Evolutionary conservation across 179 eudicot species (phyloP).

Genomic region (Silene noctiflora): DNA sequence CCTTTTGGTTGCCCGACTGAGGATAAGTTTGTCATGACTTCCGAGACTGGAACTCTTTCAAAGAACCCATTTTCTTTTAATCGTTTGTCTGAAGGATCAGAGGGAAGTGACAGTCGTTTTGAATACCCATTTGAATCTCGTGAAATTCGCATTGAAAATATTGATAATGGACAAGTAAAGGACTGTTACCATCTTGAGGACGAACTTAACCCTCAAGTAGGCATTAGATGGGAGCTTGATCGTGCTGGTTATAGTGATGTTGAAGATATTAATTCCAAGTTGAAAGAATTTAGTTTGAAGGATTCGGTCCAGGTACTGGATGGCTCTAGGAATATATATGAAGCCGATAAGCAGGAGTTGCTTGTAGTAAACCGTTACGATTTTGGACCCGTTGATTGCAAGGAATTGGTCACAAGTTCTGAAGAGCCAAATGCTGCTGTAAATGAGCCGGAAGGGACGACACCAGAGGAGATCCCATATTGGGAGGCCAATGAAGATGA

Average conservation of each 20-base stretch:
- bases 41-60: constrained; percentile 37
- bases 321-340: constrained; percentile 27
- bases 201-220: constrained; percentile 22
- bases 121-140: constrained; percentile 39
- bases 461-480: constrained; percentile 45
- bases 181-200: constrained; percentile 38
- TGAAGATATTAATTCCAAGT: constrained; percentile 24
- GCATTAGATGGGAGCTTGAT: constrained; percentile 27
- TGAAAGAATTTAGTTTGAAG: constrained; percentile 32
- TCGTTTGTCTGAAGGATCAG: constrained; percentile 38
- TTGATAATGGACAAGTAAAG: constrained; percentile 36
- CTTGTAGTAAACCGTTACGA: constrained; percentile 16
- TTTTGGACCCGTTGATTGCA: constrained; percentile 27
- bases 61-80: constrained; percentile 34
- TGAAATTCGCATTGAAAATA: constrained; percentile 28
- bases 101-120: constrained; percentile 25
- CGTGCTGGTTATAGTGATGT: constrained; percentile 23
- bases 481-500: constrained; percentile 55
- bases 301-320: constrained; percentile 20
- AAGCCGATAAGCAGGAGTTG: constrained; percentile 35
- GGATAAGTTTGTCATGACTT: constrained; percentile 79
- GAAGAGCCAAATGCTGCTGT: constrained; percentile 33
- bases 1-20: constrained; percentile 62
- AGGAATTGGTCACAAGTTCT: constrained; percentile 27
- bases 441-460: constrained; percentile 45